Base-by-base conservation (phyloP, 441 rosid species). In the Pelargonium citronellum region DNA sequence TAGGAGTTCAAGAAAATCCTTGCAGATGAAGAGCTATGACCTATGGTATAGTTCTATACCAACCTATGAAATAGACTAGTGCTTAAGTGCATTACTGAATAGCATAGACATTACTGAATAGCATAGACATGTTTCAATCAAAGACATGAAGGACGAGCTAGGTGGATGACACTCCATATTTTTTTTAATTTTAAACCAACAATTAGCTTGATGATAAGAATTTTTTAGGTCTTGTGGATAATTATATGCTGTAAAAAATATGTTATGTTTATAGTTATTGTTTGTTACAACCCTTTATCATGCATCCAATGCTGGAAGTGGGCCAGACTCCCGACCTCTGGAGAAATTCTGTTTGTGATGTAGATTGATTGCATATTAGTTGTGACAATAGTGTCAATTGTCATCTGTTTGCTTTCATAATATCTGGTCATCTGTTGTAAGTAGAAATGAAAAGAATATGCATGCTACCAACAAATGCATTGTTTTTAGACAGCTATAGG, bases 351-450 rank as follows among this genome's bases (percentile, higher is more conserved):
- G 27, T 57, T 57, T 57, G 3, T 57, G 7, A 13, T 19, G 27
- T 57, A 57, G 63, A 49, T n/a, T 49, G 27, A 57, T 7, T 57
- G 17, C 8, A 7, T 17, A 17, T 57, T 16, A 57, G 19, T 57
- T 16, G 62, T 19, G 24, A 53, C 60, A n/a, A 53, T 16, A n/a
- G 22, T 53, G 2, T 15, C 60, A 39, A 39, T 39, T 9, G 43
- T 53, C 19, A 16, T 53, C 19, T 53, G 51, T 15, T 15, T 19
- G 62, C 7, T 8, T 57, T 57, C 24, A 16, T 60, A 70, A 4
- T 71, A 15, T 37, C 17, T 66, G 72, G 55, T 13, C 57, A 24
- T 24, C 37, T 69, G 46, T 43, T 71, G 55, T 44, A 46, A 5
- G 30, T 37, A 37, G 67, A 39, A 65, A 37, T 61, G 22, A 30